These are phyloP conservation scores for Heliophila coronopifolia DNA, from an alignment of 441 rosid genomes.

Conservation along the genomic window DNA sequence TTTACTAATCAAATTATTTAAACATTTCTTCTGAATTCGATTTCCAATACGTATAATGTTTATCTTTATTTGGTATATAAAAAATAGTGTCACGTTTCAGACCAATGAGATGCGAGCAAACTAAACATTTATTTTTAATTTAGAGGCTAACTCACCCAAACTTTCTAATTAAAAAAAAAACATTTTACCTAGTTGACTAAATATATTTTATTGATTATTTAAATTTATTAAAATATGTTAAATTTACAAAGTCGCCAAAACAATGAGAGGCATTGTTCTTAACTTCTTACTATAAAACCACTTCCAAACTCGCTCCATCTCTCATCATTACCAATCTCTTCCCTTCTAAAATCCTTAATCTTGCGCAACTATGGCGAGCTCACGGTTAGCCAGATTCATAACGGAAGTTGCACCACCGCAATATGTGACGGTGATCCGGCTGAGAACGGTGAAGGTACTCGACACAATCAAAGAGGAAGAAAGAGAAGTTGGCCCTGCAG, in stretches of 20 bases:
- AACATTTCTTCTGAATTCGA: no score
- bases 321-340: slow-evolving; percentile 3
- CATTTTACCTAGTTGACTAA: no score
- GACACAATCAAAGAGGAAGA: slow-evolving; percentile 91
- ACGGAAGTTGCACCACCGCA: slow-evolving; percentile 91
- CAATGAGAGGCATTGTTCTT: slow-evolving; percentile 1
- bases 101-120: no score
- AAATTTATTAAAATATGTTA: background rate
- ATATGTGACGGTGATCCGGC: slow-evolving; percentile 68
- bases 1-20: no score
- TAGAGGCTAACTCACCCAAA: no score
- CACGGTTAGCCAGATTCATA: slow-evolving; percentile 58
- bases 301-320: background rate
- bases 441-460: slow-evolving; percentile 54
- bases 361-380: slow-evolving; percentile 44
- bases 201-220: no score
- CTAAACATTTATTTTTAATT: no score
- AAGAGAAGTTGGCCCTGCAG: slow-evolving; percentile 33
- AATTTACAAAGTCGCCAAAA: slow-evolving; percentile 4
- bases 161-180: no score
- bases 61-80: no score
- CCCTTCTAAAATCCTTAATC: no score
- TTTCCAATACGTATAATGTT: no score
- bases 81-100: no score
- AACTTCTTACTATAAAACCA: slow-evolving; percentile 20